Evolutionary conservation across 768 basidiomycete genomes (phyloP), one percentile per base, ranked within the genome.

Genomic region (Mycena leptocephala): DNA sequence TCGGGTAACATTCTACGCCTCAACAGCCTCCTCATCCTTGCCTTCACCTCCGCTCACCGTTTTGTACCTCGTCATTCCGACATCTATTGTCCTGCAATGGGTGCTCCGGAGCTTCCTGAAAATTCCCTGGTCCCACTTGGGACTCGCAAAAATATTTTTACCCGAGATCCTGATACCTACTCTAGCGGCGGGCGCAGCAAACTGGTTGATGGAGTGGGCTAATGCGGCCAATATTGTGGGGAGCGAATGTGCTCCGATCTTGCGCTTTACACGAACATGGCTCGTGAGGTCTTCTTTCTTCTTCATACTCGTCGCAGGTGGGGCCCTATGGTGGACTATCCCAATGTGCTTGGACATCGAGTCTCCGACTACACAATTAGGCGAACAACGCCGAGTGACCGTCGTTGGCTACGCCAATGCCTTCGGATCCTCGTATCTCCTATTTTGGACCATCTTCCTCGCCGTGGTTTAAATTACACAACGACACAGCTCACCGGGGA

Each of bases 331-430:
- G 97, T 93, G 89, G 86, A 80, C 88, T 22, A 86, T 92, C 2
- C 95, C 96, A 0, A 85, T 96, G 4, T 96, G 96, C 82, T 86
- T 99, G 46, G 88, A 94, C 70, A 86, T 85, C 22, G 83, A 82
- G 65, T 78, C 63, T 79, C 83, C 55, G 66, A 81, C 71, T 18
- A 11, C 74, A 28, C 62, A 63, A 75, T 74, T 67, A 65, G 83
- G 81, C 72, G 77, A 78, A 74, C 87, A 77, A 79, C 85, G 82
- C 20, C 89, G 92, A 59, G 88, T 92, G 51, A 89, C 87, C 24
- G 90, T 99, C 2, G 84, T 96, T 1, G 97, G 97, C 0, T 98
- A 93, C 80, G 95, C 96, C 0, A 98, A 99, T 82, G 93, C 95
- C 0, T 97, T 93, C 80, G 98, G 97, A 20, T 93, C 97, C 20